These are phyloP conservation scores for Xylaria digitata DNA, from an alignment of 2,329 filamentous ascomycete genomes.

Conservation along the genomic window DNA sequence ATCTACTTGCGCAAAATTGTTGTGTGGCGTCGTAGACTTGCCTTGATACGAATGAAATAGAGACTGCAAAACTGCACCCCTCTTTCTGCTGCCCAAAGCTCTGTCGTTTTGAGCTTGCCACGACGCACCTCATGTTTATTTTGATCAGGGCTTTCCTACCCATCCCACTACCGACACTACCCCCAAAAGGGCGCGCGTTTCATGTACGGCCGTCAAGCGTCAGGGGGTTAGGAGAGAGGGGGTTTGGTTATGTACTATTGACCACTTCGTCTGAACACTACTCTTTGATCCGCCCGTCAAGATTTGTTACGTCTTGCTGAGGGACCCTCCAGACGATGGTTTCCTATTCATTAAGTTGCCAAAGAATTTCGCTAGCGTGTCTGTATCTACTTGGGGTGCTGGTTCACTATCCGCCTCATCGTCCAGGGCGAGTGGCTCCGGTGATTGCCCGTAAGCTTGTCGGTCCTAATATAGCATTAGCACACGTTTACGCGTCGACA, in stretches of 20 bases:
- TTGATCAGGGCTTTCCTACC: neutral
- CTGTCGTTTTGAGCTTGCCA: conserved; percentile 4
- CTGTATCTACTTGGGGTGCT: conserved; percentile 61
- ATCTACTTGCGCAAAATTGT: conserved; percentile 19
- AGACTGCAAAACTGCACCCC: neutral
- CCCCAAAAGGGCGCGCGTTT: neutral
- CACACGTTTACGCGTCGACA: neutral
- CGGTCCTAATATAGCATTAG: conserved; percentile 61
- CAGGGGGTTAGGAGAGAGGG: too few species aligned
- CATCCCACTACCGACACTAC: neutral
- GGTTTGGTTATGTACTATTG: neutral
- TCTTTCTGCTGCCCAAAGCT: neutral
- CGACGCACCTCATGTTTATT: neutral
- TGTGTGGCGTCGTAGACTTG: conserved; percentile 7
- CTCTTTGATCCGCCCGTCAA: conserved; percentile 5
- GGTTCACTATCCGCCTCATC: conserved; percentile 52
- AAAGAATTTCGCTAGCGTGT: conserved; percentile 70
- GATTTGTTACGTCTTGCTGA: conserved; percentile 40
- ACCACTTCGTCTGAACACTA: neutral
- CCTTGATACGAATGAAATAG: conserved; percentile 27
- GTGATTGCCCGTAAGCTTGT: conserved; percentile 62
- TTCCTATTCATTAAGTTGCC: conserved; percentile 69
- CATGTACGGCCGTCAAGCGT: neutral
- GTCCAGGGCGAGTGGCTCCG: conserved; percentile 56
- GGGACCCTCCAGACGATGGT: conserved; percentile 44